phyloP scores from a whole-genome alignment of 2,329 filamentous ascomycete genomes.

The Cytospora paraplurivora region DNA sequence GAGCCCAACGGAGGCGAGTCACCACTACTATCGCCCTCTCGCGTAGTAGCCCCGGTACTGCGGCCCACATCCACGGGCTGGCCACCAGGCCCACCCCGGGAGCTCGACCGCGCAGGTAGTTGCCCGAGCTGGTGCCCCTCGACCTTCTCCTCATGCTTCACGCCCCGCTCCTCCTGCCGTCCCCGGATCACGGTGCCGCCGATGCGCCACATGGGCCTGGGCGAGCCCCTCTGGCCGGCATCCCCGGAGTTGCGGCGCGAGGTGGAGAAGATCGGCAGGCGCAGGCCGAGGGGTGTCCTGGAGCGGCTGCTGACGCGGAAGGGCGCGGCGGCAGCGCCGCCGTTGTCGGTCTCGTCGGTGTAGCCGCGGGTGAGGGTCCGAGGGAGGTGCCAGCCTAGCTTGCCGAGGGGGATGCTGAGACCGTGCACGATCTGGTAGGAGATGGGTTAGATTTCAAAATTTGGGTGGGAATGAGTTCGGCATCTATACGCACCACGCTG shows the following conservation, averaged over 20 bases:
- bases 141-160: not conserved
- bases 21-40: not conserved
- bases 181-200: constrained; percentile 43
- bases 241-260: constrained; percentile 26
- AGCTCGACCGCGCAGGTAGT: not conserved
- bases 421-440: constrained; percentile 72
- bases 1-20: constrained; percentile 25
- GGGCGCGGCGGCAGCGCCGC: too few species aligned
- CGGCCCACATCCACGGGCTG: not conserved
- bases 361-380: constrained; percentile 59
- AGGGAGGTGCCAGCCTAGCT: constrained; percentile 64
- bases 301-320: constrained; percentile 39
- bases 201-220: constrained; percentile 42
- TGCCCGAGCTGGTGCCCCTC: constrained; percentile 6
- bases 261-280: constrained; percentile 27
- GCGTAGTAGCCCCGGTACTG: not conserved
- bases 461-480: not conserved
- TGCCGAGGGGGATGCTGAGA: constrained; percentile 76
- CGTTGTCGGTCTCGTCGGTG: constrained; percentile 30
- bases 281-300: constrained; percentile 33
- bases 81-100: not conserved
- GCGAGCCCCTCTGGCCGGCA: constrained; percentile 2
- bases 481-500: constrained; percentile 68
- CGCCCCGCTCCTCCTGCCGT: not conserved
- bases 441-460: constrained; percentile 1